These are phyloP conservation scores for Cupressus sempervirens DNA, from an alignment of 75 land plant species.

Conservation along the genomic window DNA sequence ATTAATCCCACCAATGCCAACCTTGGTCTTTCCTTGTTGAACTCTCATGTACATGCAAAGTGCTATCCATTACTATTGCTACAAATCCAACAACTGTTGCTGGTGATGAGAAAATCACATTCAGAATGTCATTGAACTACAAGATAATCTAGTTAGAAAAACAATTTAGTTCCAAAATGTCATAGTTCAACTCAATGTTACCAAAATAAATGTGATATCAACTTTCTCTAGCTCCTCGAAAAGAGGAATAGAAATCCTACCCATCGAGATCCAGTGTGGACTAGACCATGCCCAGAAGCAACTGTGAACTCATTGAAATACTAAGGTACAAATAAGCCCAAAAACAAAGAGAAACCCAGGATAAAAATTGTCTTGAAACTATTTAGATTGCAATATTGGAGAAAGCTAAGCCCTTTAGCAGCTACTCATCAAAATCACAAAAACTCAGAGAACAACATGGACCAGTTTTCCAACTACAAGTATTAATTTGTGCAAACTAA, in stretches of 20 bases:
- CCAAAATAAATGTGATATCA: too few species aligned
- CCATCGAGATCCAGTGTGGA: too few species aligned
- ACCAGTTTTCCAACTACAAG: conserved; percentile 86
- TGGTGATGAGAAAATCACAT: conserved; percentile 73
- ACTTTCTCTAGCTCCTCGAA: too few species aligned
- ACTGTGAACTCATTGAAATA: too few species aligned
- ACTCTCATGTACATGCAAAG: conserved; percentile 37
- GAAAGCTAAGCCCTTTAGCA: conserved; percentile 69
- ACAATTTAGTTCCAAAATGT: neutral
- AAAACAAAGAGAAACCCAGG: too few species aligned
- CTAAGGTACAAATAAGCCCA: too few species aligned
- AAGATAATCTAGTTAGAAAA: neutral
- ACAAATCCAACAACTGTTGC: conserved; percentile 64
- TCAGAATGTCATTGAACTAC: conserved; percentile 95
- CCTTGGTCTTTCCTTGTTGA: too few species aligned
- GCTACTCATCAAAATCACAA: conserved; percentile 31
- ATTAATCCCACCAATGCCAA: too few species aligned
- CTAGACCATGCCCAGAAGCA: too few species aligned
- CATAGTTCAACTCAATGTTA: neutral
- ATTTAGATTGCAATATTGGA: conserved; percentile 90
- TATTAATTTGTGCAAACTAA: too few species aligned
- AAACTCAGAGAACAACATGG: neutral
- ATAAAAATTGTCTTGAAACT: too few species aligned
- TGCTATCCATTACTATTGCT: conserved; percentile 63
- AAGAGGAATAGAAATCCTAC: too few species aligned